A percentile compares a stretch with the other conserved stretches of the same genome.
phyloP scores from a whole-genome alignment of 2,329 filamentous ascomycete species.

The Exophiala lecanii-corni region DNA sequence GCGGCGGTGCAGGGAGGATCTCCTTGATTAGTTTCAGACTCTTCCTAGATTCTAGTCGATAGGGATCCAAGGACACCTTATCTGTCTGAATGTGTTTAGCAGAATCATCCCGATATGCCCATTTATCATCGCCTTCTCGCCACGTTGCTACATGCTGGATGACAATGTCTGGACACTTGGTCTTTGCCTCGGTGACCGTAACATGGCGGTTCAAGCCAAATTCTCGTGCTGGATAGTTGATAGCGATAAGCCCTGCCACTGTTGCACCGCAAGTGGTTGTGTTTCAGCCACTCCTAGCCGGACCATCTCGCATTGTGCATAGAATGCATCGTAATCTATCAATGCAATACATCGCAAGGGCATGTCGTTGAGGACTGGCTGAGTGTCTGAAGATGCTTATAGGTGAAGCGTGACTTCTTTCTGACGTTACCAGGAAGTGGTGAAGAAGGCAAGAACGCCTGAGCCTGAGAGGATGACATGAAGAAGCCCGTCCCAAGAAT shows the following conservation, averaged over 20 bases:
- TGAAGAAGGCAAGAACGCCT: constrained; percentile 45
- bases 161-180: constrained; percentile 77
- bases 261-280: constrained; percentile 83
- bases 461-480: constrained; percentile 47
- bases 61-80: constrained; percentile 92
- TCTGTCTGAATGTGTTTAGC: constrained; percentile 75
- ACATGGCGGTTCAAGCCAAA: constrained; percentile 78
- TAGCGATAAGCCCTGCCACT: constrained; percentile 94
- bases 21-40: constrained; percentile 78
- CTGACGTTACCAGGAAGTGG: constrained; percentile 29
- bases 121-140: constrained; percentile 84
- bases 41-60: constrained; percentile 75
- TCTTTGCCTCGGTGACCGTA: constrained; percentile 73
- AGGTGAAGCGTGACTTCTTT: constrained; percentile 69
- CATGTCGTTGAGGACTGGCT: constrained; percentile 65
- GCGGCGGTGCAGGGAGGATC: constrained; percentile 54
- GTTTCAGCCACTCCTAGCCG: constrained; percentile 69
- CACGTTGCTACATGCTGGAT: constrained; percentile 93
- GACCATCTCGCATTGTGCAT: constrained; percentile 93
- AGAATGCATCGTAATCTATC: constrained; percentile 95
- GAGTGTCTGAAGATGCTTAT: constrained; percentile 74
- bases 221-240: constrained; percentile 87
- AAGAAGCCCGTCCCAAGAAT: no score
- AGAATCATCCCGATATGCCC: constrained; percentile 84
- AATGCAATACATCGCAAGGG: constrained; percentile 85